These are phyloP conservation scores for Gamarada debralockiae DNA, from an alignment of 495 filamentous ascomycete species.

Conservation along the genomic window DNA sequence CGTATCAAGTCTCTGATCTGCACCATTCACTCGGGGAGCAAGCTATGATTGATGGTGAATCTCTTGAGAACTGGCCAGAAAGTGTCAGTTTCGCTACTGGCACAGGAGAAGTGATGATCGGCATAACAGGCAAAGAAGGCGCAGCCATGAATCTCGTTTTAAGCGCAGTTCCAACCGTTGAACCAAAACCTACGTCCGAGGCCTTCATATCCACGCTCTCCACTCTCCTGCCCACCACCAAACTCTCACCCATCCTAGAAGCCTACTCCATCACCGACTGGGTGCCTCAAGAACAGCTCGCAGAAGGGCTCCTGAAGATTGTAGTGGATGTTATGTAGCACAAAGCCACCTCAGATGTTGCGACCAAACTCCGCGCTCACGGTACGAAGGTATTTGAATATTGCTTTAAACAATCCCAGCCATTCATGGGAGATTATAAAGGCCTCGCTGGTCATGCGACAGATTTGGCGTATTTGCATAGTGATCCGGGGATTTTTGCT, in stretches of 20 bases:
- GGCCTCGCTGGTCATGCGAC: not conserved
- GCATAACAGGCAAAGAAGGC: not conserved
- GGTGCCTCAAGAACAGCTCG: not conserved
- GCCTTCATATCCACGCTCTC: not conserved
- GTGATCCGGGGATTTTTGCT: conserved; percentile 2
- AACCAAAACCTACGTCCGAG: not conserved
- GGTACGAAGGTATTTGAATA: not conserved
- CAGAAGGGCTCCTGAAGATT: not conserved
- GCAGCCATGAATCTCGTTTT: not conserved
- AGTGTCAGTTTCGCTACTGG: not conserved
- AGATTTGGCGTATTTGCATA: conserved; percentile 12
- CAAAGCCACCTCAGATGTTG: not conserved
- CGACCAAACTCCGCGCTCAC: not conserved
- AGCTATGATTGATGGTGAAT: not conserved
- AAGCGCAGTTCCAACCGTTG: not conserved
- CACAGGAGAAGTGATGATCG: not conserved
- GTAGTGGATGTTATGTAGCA: not conserved
- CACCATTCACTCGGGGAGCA: not conserved
- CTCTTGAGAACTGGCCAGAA: conserved; percentile 2
- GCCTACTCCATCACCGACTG: not conserved
- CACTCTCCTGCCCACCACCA: not conserved
- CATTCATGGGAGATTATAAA: not conserved
- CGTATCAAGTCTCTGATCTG: not conserved
- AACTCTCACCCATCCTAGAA: not conserved
- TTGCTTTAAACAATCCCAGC: not conserved